Conservation (phyloP, 225 moss, liverwort and hornwort species). For the Neckera pumila region DNA sequence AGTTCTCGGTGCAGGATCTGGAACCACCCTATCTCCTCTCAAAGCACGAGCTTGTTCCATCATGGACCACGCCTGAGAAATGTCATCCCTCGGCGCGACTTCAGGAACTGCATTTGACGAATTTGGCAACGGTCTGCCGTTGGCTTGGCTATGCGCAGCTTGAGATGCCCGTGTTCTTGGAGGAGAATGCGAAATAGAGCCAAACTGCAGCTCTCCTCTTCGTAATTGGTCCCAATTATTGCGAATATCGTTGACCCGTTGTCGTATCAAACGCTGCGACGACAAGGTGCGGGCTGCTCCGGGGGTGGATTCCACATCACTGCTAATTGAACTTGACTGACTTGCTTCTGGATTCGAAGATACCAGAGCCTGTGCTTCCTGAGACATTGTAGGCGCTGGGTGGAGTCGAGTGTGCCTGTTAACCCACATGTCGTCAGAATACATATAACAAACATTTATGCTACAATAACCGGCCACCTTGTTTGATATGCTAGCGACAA, state of each 20-base stretch:
- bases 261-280: slow-evolving; percentile 63
- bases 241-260: slow-evolving; percentile 65
- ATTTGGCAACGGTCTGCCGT: slow-evolving; percentile 11
- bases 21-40: slow-evolving; percentile 18
- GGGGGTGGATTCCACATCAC: slow-evolving; percentile 34
- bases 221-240: slow-evolving; percentile 68
- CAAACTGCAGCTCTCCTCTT: slow-evolving; percentile 66
- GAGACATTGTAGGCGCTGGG: slow-evolving; percentile 27
- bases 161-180: slow-evolving; percentile 27
- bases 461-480: background rate
- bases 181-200: slow-evolving; percentile 15
- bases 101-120: slow-evolving; percentile 8
- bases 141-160: slow-evolving; percentile 14
- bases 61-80: slow-evolving; percentile 78
- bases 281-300: slow-evolving; percentile 77
- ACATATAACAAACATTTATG: background rate
- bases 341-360: slow-evolving; percentile 17
- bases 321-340: slow-evolving; percentile 20
- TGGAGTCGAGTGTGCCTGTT: slow-evolving; percentile 49
- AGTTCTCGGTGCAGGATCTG: slow-evolving; percentile 9
- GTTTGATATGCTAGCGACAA: background rate
- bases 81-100: slow-evolving; percentile 16
- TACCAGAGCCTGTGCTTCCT: slow-evolving; percentile 19
- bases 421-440: background rate
- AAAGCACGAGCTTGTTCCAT: slow-evolving; percentile 63